Percentiles rank a stretch among this genome's conserved stretches.
phyloP scores from a whole-genome alignment of 495 filamentous ascomycete species.

The Penicillium taxi region DNA sequence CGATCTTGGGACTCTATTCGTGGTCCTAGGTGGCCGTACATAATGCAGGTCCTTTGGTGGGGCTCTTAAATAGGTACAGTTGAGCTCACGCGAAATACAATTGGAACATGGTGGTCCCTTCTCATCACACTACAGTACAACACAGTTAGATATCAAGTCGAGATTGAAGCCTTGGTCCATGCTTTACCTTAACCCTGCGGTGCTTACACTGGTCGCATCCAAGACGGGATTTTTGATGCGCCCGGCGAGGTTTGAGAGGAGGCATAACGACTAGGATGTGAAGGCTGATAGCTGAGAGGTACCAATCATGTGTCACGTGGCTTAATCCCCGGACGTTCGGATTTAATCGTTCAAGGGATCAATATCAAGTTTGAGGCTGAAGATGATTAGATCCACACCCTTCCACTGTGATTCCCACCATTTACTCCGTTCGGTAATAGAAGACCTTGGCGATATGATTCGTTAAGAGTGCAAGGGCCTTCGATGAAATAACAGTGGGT shows the following conservation, averaged over 20 bases:
- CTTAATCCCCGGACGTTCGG: neutral
- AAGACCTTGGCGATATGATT: too few relatives aligned
- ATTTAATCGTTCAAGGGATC: too few relatives aligned
- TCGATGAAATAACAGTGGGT: too few relatives aligned
- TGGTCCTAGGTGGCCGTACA: constrained; percentile 1
- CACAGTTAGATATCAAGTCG: constrained; percentile 8
- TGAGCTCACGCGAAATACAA: constrained; percentile 33
- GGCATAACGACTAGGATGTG: neutral
- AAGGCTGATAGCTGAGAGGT: neutral
- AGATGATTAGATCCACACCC: too few relatives aligned
- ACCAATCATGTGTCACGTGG: neutral
- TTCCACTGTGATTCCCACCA: too few relatives aligned
- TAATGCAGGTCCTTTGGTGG: constrained; percentile 18
- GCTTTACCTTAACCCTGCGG: constrained; percentile 46
- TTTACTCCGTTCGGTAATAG: too few relatives aligned
- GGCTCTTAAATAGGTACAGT: constrained; percentile 32
- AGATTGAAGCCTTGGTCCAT: neutral
- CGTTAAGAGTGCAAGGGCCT: too few relatives aligned
- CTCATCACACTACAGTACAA: constrained; percentile 40
- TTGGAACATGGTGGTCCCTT: constrained; percentile 38
- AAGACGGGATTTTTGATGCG: constrained; percentile 50
- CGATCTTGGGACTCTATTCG: neutral
- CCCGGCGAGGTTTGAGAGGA: constrained; percentile 4
- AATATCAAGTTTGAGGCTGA: too few relatives aligned
- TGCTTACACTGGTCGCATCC: constrained; percentile 53